These are phyloP conservation scores for Hymenoscyphus infarciens DNA, from an alignment of 2,329 filamentous ascomycete species.

Conservation along the genomic window DNA sequence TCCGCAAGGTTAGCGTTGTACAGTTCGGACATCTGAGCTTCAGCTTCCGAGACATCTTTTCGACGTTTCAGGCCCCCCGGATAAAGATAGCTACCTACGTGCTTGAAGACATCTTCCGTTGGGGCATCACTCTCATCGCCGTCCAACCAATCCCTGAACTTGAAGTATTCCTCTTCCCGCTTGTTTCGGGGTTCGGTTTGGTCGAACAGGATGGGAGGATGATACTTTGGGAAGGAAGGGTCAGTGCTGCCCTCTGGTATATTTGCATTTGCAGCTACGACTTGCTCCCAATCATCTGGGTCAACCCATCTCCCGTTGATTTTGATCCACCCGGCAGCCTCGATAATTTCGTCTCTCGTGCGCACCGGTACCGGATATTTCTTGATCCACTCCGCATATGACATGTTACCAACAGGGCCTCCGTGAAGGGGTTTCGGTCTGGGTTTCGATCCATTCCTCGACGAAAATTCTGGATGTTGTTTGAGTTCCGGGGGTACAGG, in stretches of 20 bases:
- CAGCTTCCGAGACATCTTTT: no score
- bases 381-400: slow-evolving; percentile 16
- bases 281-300: slow-evolving; percentile 5
- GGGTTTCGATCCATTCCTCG: not conserved
- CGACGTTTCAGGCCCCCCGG: not conserved
- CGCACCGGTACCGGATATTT: not conserved
- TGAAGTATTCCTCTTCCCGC: not conserved
- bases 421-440: not conserved
- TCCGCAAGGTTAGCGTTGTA: no score
- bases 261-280: not conserved
- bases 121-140: not conserved
- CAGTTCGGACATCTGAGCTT: no score
- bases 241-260: not conserved
- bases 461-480: not conserved
- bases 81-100: not conserved
- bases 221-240: not conserved
- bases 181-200: not conserved
- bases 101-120: not conserved
- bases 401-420: slow-evolving; percentile 1
- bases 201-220: not conserved
- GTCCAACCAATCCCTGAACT: not conserved
- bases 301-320: slow-evolving; percentile 31
- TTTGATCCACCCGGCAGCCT: slow-evolving; percentile 29
- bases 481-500: not conserved
- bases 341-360: slow-evolving; percentile 21